Percentiles rank a stretch among this genome's conserved stretches.
Conservation (phyloP, 2,329 filamentous ascomycete species). For the Metarhizium humberi region DNA sequence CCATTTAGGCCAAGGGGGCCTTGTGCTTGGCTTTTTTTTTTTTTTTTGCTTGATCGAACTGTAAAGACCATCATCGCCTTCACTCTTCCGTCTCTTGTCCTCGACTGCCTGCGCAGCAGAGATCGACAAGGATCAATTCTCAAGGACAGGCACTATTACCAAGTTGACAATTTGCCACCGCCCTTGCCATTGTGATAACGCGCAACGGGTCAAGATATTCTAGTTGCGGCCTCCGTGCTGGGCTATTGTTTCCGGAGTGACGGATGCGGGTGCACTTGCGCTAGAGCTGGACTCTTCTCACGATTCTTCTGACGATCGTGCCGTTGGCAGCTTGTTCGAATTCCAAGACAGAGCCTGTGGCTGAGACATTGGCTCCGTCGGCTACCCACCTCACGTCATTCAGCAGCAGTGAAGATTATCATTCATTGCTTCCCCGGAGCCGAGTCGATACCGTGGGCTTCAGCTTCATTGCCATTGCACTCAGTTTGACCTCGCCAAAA, state of each 20-base stretch:
- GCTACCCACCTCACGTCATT: constrained; percentile 4
- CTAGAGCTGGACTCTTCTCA: background rate
- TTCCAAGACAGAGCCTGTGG: constrained; percentile 11
- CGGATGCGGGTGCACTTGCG: constrained; percentile 9
- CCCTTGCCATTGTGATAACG: background rate
- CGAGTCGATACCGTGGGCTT: background rate
- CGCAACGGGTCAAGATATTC: background rate
- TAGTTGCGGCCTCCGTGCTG: background rate
- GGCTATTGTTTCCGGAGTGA: constrained; percentile 13
- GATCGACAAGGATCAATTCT: background rate
- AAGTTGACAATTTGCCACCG: background rate
- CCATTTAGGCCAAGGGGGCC: background rate
- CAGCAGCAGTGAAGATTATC: background rate
- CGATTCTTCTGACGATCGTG: constrained; percentile 1
- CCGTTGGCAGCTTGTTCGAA: constrained; percentile 5
- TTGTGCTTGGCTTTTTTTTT: background rate
- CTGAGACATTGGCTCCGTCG: constrained; percentile 12
- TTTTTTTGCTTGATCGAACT: background rate
- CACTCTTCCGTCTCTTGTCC: background rate
- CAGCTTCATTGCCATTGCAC: background rate
- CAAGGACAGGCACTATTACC: background rate
- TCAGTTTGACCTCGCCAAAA: background rate
- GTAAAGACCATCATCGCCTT: background rate
- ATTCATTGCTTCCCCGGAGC: background rate
- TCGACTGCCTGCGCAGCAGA: background rate